These are phyloP conservation scores for Porcisia hertigi DNA, from an alignment of 208 protist genomes.

Conservation along the genomic window DNA sequence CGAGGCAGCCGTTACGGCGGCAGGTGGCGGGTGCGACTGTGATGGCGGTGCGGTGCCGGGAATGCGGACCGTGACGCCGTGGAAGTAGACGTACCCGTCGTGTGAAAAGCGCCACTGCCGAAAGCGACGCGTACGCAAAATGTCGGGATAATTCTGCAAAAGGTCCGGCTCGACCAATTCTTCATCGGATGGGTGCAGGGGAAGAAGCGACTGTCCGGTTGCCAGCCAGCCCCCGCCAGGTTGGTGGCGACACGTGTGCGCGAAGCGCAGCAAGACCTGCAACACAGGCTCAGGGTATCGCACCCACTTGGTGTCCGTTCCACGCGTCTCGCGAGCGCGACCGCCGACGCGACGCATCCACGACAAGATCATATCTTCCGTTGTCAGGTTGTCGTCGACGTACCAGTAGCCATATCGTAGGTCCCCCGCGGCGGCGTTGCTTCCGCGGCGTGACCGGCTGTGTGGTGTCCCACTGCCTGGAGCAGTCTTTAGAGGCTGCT, in stretches of 20 bases:
- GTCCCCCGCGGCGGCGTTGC: neutral
- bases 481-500: neutral
- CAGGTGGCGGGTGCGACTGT: neutral
- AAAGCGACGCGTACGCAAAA: conserved; percentile 40
- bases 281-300: conserved; percentile 28
- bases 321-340: conserved; percentile 43
- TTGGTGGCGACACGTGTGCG: conserved; percentile 16
- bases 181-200: conserved; percentile 22
- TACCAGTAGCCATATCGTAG: conserved; percentile 38
- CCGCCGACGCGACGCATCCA: conserved; percentile 57
- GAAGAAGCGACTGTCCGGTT: neutral
- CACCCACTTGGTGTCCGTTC: conserved; percentile 44
- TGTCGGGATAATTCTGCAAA: conserved; percentile 22
- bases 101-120: conserved; percentile 48
- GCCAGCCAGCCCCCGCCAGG: conserved; percentile 14
- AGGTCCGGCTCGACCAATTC: conserved; percentile 25
- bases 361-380: conserved; percentile 47
- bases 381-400: conserved; percentile 35
- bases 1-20: neutral
- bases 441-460: neutral
- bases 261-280: conserved; percentile 12
- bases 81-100: conserved; percentile 63
- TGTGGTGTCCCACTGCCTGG: neutral
- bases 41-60: conserved; percentile 14
- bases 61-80: conserved; percentile 46